These are phyloP conservation scores for Rhododendron vialii DNA, from an alignment of 148 eudicot genomes.

Conservation along the genomic window DNA sequence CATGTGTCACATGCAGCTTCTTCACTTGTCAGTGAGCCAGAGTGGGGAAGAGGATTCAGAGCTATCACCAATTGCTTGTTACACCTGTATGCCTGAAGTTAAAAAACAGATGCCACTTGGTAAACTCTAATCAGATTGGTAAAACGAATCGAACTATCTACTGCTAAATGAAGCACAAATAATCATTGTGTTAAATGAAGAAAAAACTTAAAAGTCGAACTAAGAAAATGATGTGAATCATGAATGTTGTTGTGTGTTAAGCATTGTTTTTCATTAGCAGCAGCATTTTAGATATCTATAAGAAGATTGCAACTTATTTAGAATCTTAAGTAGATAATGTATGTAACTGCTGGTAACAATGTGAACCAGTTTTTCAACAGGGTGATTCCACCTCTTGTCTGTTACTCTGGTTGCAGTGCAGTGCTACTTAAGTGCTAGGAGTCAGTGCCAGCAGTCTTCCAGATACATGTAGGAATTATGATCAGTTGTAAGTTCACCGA, in stretches of 20 bases:
- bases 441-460: not conserved
- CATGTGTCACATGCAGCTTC: slow-evolving; percentile 35
- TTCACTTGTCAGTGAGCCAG: slow-evolving; percentile 20
- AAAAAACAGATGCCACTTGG: not conserved
- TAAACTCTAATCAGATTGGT: not conserved
- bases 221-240: not conserved
- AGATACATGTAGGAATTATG: not conserved
- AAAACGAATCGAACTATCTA: not conserved
- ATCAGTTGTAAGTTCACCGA: not conserved
- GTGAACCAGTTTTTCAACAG: not conserved
- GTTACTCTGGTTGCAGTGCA: not conserved
- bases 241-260: not conserved
- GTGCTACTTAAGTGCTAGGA: not conserved
- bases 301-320: not conserved
- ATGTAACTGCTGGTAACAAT: not conserved
- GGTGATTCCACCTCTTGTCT: not conserved
- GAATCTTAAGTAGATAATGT: not conserved
- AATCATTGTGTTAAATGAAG: not conserved
- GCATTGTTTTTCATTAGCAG: not conserved
- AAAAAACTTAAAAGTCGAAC: not conserved
- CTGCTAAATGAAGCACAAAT: not conserved
- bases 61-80: slow-evolving; percentile 46
- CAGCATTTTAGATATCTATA: not conserved
- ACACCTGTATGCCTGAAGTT: slow-evolving; percentile 48
- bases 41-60: slow-evolving; percentile 44